Evolutionary conservation across 1,284 basidiomycete species (phyloP).

Genomic region (Rhodotorula glutinis): DNA sequence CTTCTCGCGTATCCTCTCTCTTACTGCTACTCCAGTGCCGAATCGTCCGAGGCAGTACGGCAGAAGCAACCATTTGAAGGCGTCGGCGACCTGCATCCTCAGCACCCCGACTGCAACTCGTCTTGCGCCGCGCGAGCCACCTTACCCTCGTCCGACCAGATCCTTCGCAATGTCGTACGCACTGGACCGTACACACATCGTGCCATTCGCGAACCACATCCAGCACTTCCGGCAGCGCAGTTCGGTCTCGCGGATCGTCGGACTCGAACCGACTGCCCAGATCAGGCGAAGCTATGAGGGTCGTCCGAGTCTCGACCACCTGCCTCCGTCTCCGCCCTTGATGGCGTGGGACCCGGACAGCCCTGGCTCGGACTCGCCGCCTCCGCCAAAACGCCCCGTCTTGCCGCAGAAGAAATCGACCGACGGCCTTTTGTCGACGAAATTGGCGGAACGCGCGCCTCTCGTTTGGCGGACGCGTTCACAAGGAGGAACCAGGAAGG

Average conservation of each 20-base stretch:
- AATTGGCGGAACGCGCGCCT: not conserved
- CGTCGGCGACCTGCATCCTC: no score
- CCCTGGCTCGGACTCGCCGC: not conserved
- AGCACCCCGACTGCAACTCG: no score
- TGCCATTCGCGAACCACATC: not conserved
- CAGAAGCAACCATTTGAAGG: no score
- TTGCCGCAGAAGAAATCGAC: not conserved
- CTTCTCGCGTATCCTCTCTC: not conserved
- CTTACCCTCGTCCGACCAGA: no score
- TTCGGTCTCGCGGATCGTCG: conserved; percentile 15
- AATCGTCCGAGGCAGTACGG: no score
- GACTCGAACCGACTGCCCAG: no score
- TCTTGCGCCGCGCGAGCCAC: no score
- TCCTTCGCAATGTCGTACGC: not conserved
- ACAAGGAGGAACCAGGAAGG: conserved; percentile 12
- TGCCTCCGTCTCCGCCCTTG: conserved; percentile 34
- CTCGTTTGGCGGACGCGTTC: conserved; percentile 12
- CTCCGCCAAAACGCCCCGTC: not conserved
- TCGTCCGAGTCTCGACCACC: not conserved
- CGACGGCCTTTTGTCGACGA: conserved; percentile 10
- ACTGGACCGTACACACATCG: not conserved
- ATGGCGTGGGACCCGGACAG: conserved; percentile 20
- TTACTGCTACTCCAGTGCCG: no score
- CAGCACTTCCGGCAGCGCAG: conserved; percentile 29
- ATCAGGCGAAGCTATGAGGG: no score